Evolutionary conservation across 441 rosid genomes (phyloP).

Genomic region (Brassica hybrid): DNA sequence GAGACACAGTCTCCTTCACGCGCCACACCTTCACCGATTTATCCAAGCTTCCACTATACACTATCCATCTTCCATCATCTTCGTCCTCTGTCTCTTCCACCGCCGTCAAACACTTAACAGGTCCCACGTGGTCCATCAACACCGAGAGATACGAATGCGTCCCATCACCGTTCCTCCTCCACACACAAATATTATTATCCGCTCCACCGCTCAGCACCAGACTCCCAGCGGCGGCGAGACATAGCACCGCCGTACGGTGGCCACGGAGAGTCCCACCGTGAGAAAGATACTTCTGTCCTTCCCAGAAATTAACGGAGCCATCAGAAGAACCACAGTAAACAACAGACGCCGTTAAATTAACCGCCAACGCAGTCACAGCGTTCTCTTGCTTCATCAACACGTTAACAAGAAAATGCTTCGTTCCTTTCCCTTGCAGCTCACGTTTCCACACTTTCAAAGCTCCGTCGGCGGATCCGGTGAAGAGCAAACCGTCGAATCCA

Average conservation of each 20-base stretch:
- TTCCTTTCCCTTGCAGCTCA: constrained; percentile 55
- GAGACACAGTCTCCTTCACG: constrained; percentile 45
- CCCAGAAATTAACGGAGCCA: constrained; percentile 69
- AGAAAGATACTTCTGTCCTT: constrained; percentile 42
- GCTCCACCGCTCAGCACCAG: constrained; percentile 64
- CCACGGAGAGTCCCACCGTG: constrained; percentile 61
- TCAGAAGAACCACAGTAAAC: constrained; percentile 71
- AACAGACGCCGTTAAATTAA: constrained; percentile 42
- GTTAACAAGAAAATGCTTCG: constrained; percentile 54
- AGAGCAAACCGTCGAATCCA: constrained; percentile 50
- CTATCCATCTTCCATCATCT: constrained; percentile 45
- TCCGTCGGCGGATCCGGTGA: constrained; percentile 72
- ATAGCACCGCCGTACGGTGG: constrained; percentile 59
- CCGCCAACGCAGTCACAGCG: no score
- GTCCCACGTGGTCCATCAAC: constrained; percentile 63
- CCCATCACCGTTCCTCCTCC: constrained; percentile 58
- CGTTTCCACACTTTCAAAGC: constrained; percentile 64
- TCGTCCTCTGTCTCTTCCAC: constrained; percentile 37
- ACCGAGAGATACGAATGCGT: constrained; percentile 55
- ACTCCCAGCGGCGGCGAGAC: constrained; percentile 52
- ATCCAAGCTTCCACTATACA: constrained; percentile 69
- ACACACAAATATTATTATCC: constrained; percentile 62
- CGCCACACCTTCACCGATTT: constrained; percentile 75
- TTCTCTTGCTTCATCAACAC: no score
- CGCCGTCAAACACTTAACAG: constrained; percentile 61